Base-by-base conservation (phyloP, 257 asterid genomes). In the Rauvolfia tetraphylla region DNA sequence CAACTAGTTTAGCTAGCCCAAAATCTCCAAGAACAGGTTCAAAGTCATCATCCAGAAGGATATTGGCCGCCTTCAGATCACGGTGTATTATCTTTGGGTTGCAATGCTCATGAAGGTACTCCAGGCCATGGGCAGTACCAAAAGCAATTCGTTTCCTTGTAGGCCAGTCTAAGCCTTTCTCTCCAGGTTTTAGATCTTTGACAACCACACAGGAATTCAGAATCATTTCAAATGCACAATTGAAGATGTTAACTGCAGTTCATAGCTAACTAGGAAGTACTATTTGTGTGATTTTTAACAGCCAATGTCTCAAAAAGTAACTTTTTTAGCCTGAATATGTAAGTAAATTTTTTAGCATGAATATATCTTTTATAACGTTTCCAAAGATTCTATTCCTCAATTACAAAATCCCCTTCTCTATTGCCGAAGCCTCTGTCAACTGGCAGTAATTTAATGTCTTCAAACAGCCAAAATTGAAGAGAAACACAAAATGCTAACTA, bases 11-110 rank as follows among this genome's bases (percentile, higher is more conserved):
- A 68, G 98, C 97, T 67, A 93, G 71, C 42, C 98, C 98, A 22
- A 93, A 93, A 80, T 93, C 98, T 76, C 98, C 98, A 23, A 92
- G 97, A 41, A 93, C 94, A 18, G 97, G 88, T 27, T 90, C 97
- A 71, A 90, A 89, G 1, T 90, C 90, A 46, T 92, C 97, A 14
- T 88, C 81, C 14, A 92, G 91, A 68, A 93, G 96, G 75, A 93
- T 92, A 70, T 93, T 93, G 12, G 98, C 98, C 54, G 98, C 98
- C 84, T 93, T 93, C 83, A 93, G 70, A 79, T 93, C 97, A 1
- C 98, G 88, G 76, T 93, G 98, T 44, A 93, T 93, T 17, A 93
- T 93, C 87, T 88, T 93, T 0, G 98, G 97, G 75, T 85, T 88
- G 86, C 97, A 93, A 59, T 92, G 94, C 80, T 92, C 97, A 75